Base-by-base conservation (phyloP, 106 monocot species). In the Apostasia ramifera region DNA sequence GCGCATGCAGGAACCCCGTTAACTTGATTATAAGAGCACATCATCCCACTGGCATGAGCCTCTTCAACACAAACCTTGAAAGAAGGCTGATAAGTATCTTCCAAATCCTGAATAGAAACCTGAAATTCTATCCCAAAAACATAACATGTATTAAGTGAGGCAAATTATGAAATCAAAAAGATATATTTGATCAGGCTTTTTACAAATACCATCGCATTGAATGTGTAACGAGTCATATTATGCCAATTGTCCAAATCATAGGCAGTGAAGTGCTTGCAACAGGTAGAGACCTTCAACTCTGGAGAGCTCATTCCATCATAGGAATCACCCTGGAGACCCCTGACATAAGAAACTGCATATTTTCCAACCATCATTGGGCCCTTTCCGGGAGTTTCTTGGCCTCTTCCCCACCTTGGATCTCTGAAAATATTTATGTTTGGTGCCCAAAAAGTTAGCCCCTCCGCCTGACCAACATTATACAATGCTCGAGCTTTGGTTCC, bases 341-440 rank as follows among this genome's bases (percentile, higher is more conserved):
- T n/a, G n/a, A n/a, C n/a, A n/a, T n/a, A n/a, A n/a, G n/a, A n/a
- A n/a, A n/a, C n/a, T n/a, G n/a, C n/a, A n/a, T n/a, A n/a, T n/a
- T n/a, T n/a, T n/a, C n/a, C n/a, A n/a, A n/a, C n/a, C n/a, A n/a
- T n/a, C n/a, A n/a, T n/a, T n/a, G 93, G 93, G 71, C 89, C 93
- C 74, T 93, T 88, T 0, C 93, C 93, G 0, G 93, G 93, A n/a
- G 92, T 93, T 78, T 93, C 93, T 57, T 93, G 93, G 4, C 93
- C 93, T 48, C 93, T 79, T 6, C 89, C 93, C 93, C 93, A 93
- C 61, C 93, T 84, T 2, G 93, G 93, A 47, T 93, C 93, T 40
- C 93, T 70, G 80, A 82, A 93, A 13, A 93, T 78, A 49, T 89
- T 89, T 15, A 93, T 86, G 64, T 93, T 93, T 0, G 93, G 93